Conservation (phyloP, 2,329 filamentous ascomycete species). For the Aspergillus ustus region DNA sequence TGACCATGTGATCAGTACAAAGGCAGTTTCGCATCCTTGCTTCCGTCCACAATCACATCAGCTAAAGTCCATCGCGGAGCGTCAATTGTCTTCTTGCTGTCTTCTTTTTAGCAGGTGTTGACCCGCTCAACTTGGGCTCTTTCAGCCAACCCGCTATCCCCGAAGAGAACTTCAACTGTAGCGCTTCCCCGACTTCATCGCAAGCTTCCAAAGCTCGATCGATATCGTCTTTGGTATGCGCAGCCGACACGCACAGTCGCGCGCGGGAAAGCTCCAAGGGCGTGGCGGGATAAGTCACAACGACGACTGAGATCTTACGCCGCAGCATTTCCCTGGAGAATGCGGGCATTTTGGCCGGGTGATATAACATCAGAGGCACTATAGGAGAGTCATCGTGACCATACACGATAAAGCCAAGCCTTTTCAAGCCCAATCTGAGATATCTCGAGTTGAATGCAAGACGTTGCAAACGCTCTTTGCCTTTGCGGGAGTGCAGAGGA, state of each 20-base stretch:
- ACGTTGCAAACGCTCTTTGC: conserved; percentile 87
- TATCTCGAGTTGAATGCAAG: conserved; percentile 97
- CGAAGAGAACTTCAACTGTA: conserved; percentile 92
- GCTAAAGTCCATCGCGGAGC: conserved; percentile 80
- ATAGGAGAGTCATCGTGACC: conserved; percentile 97
- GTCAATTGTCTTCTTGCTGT: conserved; percentile 55
- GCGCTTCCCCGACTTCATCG: conserved; percentile 83
- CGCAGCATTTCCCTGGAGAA: conserved; percentile 97
- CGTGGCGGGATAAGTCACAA: conserved; percentile 93
- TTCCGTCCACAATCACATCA: conserved; percentile 71
- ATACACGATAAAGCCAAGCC: conserved; percentile 90
- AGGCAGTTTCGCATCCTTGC: conserved; percentile 71
- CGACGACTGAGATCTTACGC: conserved; percentile 92
- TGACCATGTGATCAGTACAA: conserved; percentile 57
- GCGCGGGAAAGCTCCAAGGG: conserved; percentile 90
- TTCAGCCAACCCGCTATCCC: conserved; percentile 85
- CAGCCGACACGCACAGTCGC: conserved; percentile 88
- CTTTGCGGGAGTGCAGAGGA: conserved; percentile 74
- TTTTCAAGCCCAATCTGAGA: conserved; percentile 88
- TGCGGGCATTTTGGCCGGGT: conserved; percentile 93
- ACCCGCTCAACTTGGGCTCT: conserved; percentile 58
- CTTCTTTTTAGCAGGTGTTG: conserved; percentile 44
- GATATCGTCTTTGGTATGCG: conserved; percentile 95
- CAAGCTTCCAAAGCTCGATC: conserved; percentile 87
- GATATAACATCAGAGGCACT: conserved; percentile 88